Evolutionary conservation across 805 yeast genomes (phyloP), one percentile per base, ranked within the genome.

Genomic region (Saturnispora saitoi): DNA sequence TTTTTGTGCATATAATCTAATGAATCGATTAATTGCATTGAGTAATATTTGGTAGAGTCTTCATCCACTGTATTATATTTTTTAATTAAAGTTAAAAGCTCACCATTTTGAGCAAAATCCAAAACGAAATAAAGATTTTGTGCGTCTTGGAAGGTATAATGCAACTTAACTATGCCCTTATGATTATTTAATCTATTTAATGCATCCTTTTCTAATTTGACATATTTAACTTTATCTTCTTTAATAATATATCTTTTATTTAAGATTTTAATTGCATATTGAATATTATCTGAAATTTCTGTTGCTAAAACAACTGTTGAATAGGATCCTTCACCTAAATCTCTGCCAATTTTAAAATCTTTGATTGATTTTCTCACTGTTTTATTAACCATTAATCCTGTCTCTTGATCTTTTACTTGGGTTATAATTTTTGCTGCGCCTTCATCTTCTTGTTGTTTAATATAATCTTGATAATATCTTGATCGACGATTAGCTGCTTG

Each of bases 271-370:
- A 86, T 82, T 1, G 95, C 95, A 61, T 81, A 86, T 67, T 78
- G 65, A 61, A 71, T 64, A 57, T 77, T 69, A 10, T 84, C 81
- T 53, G 78, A 77, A 14, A 75, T 60, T 60, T 91, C 99, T 1
- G 83, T 71, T 1, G 95, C 99, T 48, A 88, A 80, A 54, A 81
- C 82, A 9, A 91, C 99, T 0, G 95, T 88, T 3, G 97, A 90
- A 62, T 91, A 93, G 2, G 97, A 88, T 1, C 99, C 99, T 63
- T 89, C 96, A 2, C 99, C 99, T 15, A 93, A 72, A 26, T 82
- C 81, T 32, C 85, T 80, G 14, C 96, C 96, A 58, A 93, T 81
- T 55, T 80, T 81, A 64, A 90, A 93, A 64, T 93, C 98, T 55
- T 81, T 80, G 24, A 88, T 93, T 19, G 82, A 67, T 58, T 66